Evolutionary conservation across 768 basidiomycete genomes (phyloP), one percentile per base, ranked within the genome.

Genomic region (Trametes coccinea): DNA sequence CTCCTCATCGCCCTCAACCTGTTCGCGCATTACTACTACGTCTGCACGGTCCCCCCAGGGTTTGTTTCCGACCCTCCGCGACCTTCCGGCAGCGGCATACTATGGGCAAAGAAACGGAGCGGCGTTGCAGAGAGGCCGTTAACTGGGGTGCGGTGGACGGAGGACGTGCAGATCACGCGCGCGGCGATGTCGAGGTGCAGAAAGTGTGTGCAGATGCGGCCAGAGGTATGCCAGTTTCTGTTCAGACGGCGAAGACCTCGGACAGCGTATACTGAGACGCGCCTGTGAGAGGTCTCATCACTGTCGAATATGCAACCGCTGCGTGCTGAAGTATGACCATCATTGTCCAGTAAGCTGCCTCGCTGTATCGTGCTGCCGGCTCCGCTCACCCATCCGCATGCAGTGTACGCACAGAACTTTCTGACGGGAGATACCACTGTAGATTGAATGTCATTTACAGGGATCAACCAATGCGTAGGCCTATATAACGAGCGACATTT

Each of bases 401-500:
- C 14, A 59, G 57, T 59, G 57, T 63, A 41, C 34, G 62, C 51
- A n/a, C 37, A 14, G 22, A 22, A 22, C 22, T 22, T 22, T 22
- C 22, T 22, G 22, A 22, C 22, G 22, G 22, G 22, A 22, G 22
- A 22, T 22, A 22, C 11, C 6, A 49, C 29, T 49, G 48, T 31
- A 31, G 13, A 31, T 30, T 13, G 1, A 11, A 17, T 14, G 9
- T 49, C 11, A 14, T 7, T 46, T 8, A 14, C 70, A 95, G 93
- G 95, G 95, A 86, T 98, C 52, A 98, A 98, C 73, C 93, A 94
- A 84, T 98, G 96, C 71, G 96, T 99, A 46, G 96, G 96, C 10
- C 73, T 98, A 6, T 81, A 96, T 71, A 99, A 98, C 67, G 95
- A 98, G 71, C 87, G 96, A 0, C 94, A 98, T 75, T 99, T 99